Conservation (phyloP, 2,329 filamentous ascomycete species). For the Neonectria faginata region DNA sequence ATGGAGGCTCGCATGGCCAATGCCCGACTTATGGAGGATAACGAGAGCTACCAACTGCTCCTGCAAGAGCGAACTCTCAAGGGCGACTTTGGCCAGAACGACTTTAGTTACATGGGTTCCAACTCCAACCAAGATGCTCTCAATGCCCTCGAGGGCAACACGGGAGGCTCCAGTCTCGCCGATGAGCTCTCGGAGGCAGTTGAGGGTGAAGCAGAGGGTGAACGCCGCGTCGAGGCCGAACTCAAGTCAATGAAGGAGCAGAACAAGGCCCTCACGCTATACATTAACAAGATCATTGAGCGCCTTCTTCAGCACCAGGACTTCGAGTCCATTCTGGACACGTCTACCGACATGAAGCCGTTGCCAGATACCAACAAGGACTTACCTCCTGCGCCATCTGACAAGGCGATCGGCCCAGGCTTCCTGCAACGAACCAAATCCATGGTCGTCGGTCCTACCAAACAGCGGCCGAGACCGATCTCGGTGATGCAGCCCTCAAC, state of each 20-base stretch:
- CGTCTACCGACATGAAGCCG: slow-evolving; percentile 69
- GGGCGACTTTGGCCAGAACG: slow-evolving; percentile 86
- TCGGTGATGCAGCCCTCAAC: slow-evolving; percentile 63
- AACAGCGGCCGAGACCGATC: slow-evolving; percentile 66
- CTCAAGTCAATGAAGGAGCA: slow-evolving; percentile 86
- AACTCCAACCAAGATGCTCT: slow-evolving; percentile 73
- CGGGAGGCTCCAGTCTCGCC: slow-evolving; percentile 73
- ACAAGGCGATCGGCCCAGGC: slow-evolving; percentile 56
- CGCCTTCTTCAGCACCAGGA: slow-evolving; percentile 93
- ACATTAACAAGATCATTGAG: slow-evolving; percentile 99
- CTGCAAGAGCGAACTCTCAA: slow-evolving; percentile 95
- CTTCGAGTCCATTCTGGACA: slow-evolving; percentile 92
- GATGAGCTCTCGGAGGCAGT: slow-evolving; percentile 84
- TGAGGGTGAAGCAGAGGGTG: slow-evolving; percentile 69
- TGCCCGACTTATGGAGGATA: slow-evolving; percentile 96
- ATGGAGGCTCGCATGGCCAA: slow-evolving; percentile 96
- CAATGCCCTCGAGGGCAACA: slow-evolving; percentile 70
- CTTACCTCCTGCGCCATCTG: slow-evolving; percentile 75
- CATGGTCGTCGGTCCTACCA: slow-evolving; percentile 63
- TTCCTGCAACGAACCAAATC: slow-evolving; percentile 72
- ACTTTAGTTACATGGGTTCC: slow-evolving; percentile 76
- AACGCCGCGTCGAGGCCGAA: slow-evolving; percentile 80
- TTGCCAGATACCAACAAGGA: slow-evolving; percentile 78
- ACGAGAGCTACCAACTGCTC: slow-evolving; percentile 96
- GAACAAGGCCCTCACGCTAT: slow-evolving; percentile 96